Base-by-base conservation (phyloP, 2,329 filamentous ascomycete species). In the Stachybotrys chartarum region DNA sequence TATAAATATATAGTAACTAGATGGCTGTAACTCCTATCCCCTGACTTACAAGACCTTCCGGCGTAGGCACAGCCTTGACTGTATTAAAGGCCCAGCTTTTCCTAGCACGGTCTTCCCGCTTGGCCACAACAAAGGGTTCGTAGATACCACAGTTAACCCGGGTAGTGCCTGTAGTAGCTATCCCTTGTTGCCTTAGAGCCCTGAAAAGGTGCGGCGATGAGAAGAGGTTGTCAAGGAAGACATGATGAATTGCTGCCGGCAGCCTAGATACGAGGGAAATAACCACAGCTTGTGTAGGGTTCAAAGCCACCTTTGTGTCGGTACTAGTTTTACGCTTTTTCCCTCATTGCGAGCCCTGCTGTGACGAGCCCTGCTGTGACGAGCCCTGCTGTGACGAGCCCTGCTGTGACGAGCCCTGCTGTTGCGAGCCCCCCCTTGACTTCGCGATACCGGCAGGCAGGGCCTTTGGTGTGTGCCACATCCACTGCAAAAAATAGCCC, bases 151-250 rank as follows among this genome's bases (percentile, higher is more conserved):
- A 49, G 46, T 49, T 49, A 5, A 49, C 18, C 16, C 46, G 46
- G 46, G 46, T 18, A 49, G 46, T 49, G 16, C 46, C 46, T 49
- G 46, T 49, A 30, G 46, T 6, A 30, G 16, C 46, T n/a, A n/a
- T 49, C 16, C 46, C 46, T 49, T 17, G 14, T 6, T 49, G 16
- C 5, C 46, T 49, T 11, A 49, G 46, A 30, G 46, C 46, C 46
- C 18, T 49, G 6, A 49, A 49, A 30, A 49, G 46, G 30, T 55
- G 4, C 10, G 30, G 49, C 2, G 50, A 53, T 0, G 54, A 59
- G 45, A 60, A 60, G 17, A 61, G 57, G 55, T 58, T 61, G 55
- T 61, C 50, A 30, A 56, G 30, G 18, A 59, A 59, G 55, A 61
- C 55, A 49, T 59, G 50, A 51, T 62, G 56, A 44, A 11, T 60